Evolutionary conservation across 208 protist species (phyloP).

Genomic region (Trypanosoma cruzi): DNA sequence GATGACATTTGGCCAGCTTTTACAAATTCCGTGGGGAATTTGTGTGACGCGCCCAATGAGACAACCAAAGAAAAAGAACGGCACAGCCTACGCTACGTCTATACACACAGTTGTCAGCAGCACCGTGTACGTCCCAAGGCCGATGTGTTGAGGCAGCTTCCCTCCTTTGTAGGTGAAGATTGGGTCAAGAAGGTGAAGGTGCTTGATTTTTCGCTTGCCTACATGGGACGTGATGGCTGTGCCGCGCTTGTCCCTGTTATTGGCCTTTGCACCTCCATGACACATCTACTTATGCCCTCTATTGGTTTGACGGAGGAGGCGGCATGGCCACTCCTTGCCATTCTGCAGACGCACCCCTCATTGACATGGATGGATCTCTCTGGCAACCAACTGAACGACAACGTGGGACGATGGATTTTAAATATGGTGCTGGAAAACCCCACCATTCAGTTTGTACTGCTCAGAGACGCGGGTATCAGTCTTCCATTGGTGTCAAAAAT

Average conservation of each 20-base stretch:
- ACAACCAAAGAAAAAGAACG: no score
- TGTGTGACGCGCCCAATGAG: no score
- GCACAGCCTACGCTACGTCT: conserved; percentile 18
- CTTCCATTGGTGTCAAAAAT: conserved; percentile 24
- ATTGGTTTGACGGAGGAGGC: conserved; percentile 31
- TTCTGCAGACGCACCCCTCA: conserved; percentile 16
- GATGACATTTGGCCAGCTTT: no score
- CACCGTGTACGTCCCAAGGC: conserved; percentile 16
- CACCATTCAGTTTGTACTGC: conserved; percentile 30
- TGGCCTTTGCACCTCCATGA: conserved; percentile 32
- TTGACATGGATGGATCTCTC: conserved; percentile 43
- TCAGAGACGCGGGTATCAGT: conserved; percentile 32
- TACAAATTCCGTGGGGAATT: no score
- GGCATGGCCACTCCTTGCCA: conserved; percentile 32
- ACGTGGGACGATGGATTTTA: conserved; percentile 34
- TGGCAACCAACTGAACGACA: conserved; percentile 36
- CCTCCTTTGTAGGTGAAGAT: conserved; percentile 8
- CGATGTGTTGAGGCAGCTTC: conserved; percentile 19
- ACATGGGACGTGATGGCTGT: conserved; percentile 37
- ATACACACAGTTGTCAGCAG: conserved; percentile 14
- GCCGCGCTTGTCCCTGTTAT: conserved; percentile 40
- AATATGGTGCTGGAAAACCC: conserved; percentile 23
- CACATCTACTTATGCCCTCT: conserved; percentile 29
- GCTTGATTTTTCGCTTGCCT: conserved; percentile 26
- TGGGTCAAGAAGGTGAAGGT: conserved; percentile 14